Evolutionary conservation across 2,329 filamentous ascomycete species (phyloP).

Genomic region (Byssochlamys sp.): DNA sequence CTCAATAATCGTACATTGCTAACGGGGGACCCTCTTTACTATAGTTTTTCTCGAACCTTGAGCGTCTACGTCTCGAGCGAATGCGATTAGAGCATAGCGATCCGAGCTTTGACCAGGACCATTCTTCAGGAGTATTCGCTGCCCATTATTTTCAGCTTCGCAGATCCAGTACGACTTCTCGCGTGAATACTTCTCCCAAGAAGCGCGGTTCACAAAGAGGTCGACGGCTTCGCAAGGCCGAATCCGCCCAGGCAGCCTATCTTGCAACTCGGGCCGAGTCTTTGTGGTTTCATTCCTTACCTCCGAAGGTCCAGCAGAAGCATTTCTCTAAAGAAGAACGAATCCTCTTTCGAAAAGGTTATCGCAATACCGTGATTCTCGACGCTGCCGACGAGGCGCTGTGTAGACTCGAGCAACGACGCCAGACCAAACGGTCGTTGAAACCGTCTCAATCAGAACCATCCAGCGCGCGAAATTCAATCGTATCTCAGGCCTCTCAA

Average conservation of each 20-base stretch:
- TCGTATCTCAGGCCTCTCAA: constrained; percentile 13
- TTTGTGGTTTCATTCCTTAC: constrained; percentile 60
- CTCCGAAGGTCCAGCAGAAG: constrained; percentile 61
- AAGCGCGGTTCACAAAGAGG: constrained; percentile 11
- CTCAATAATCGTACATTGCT: constrained; percentile 1
- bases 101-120: constrained; percentile 16
- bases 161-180: constrained; percentile 6
- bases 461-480: constrained; percentile 11
- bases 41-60: constrained; percentile 34
- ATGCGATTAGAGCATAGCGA: constrained; percentile 24
- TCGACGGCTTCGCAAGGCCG: constrained; percentile 24
- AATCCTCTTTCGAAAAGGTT: constrained; percentile 45
- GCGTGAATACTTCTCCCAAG: constrained; percentile 5
- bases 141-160: constrained; percentile 12
- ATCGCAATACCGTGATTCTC: constrained; percentile 44
- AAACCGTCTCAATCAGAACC: constrained; percentile 4
- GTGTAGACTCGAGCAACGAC: constrained; percentile 35
- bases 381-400: constrained; percentile 52
- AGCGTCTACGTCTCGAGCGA: constrained; percentile 24
- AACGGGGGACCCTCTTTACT: constrained; percentile 10
- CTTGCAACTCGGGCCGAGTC: constrained; percentile 47
- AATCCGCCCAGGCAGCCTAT: constrained; percentile 28
- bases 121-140: constrained; percentile 7
- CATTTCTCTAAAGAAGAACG: constrained; percentile 66
- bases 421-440: constrained; percentile 26